Evolutionary conservation across 441 rosid genomes (phyloP), one percentile per base, ranked within the genome.

Genomic region (Mallotus repandus): DNA sequence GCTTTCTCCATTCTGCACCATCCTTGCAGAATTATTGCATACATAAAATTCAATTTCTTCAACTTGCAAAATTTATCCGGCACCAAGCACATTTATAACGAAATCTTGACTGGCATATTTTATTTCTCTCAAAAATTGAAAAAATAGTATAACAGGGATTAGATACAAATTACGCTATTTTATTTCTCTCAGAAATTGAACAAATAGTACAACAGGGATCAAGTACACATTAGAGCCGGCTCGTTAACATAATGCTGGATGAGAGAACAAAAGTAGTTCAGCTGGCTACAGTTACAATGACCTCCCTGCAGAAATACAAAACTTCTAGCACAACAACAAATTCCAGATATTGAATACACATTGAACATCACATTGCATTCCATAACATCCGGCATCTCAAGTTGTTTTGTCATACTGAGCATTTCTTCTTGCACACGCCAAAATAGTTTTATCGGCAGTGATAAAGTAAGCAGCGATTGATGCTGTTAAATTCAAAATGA

Each of bases 401-500:
- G 74, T 41, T 68, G 41, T 72, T 78, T 71, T 83, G 43, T 85
- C 76, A 21, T 78, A 78, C 18, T 75, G 82, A 18, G 89, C 76
- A 71, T 88, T 87, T 72, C 80, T 83, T 80, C 91, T 84, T 32
- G 95, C 91, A 60, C 91, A 83, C 69, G 78, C 89, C 80, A 88
- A 75, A 67, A 86, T 86, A 11, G 91, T 80, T 74, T 87, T 86
- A 74, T 90, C 95, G 9, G 84, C 95, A 32, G 91, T 84, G 76
- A 90, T 83, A 78, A 88, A 88, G 80, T 82, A 90, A 0, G 91
- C 70, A 3, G 95, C 83, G 38, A 90, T 78, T 2, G 95, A 82
- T 5, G 88, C 91, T 88, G 89, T 82, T 45, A 21, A 76, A 60
- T 53, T 60, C 56, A 57, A 66, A n/a, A 67, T 38, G 57, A 57